Base-by-base conservation (phyloP, 129 eudicot species). In the Glebionis coronaria region DNA sequence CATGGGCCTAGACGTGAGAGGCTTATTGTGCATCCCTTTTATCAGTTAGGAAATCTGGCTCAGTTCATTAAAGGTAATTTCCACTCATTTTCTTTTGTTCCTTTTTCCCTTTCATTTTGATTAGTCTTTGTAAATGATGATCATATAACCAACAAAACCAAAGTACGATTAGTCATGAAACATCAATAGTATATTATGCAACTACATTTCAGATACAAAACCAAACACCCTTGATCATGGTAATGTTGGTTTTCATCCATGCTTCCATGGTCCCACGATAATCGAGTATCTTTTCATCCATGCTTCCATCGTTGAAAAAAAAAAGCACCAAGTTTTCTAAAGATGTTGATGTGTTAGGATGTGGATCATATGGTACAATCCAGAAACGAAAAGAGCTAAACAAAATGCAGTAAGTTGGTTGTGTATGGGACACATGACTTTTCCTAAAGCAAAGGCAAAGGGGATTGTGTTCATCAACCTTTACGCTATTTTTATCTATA, bases 1-100 rank as follows among this genome's bases (percentile, higher is more conserved):
- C 85, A 85, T 31, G 99, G 99, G 67, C 73, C 81, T 18, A 87
- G 94, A 74, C 97, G 95, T 51, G 99, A 94, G 76, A 94, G 87
- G 81, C 95, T 94, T 68, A 75, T 94, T 74, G 97, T 94, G 70
- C 84, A 82, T 83, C 97, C 97, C 16, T 94, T 82, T 72, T 83
- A 84, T 79, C 71, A 31, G 19, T 56, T 14, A 15, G 86, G 88
- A 53, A 87, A 80, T 78, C 82, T 94, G 81, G 87, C 93, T 47
- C 87, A 90, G 15, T 84, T 94, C 28, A 79, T 89, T 47, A 73
- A 73, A 87, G 99, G 99, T 94, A 86, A 63, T 42, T 18, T 61
- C 42, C 19, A 23, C 46, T 19, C 27, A 3, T 73, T 44, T 63
- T 53, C 16, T 55, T 23, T 18, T 25, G 42, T 21, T 60, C 14